Percentiles rank a stretch among this genome's conserved stretches.
phyloP scores from a whole-genome alignment of 805 yeast species.

The Kazachstania taianensis region DNA sequence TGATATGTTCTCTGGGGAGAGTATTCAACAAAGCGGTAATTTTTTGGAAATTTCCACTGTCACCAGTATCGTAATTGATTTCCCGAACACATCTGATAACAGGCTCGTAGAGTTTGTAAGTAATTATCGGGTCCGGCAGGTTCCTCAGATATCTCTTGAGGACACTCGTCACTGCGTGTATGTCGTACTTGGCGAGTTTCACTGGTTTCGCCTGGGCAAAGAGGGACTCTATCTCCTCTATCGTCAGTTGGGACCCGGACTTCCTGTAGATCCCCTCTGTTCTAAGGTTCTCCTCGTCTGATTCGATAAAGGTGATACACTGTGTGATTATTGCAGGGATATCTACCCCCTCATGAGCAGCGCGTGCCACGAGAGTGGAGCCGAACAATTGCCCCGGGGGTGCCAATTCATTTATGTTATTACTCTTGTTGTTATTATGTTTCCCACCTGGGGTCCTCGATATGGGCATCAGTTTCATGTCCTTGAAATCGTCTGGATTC shows the following conservation, averaged over 20 bases:
- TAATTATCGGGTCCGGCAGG: conserved; percentile 78
- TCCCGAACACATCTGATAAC: conserved; percentile 45
- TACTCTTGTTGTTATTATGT: background rate
- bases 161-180: conserved; percentile 79
- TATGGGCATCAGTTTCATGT: conserved; percentile 26
- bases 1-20: conserved; percentile 55
- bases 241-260: conserved; percentile 66
- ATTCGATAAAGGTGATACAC: conserved; percentile 70
- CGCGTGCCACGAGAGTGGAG: conserved; percentile 52
- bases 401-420: background rate
- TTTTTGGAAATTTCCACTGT: conserved; percentile 8
- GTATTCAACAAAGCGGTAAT: conserved; percentile 22
- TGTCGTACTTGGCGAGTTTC: conserved; percentile 47
- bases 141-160: conserved; percentile 78
- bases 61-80: conserved; percentile 10
- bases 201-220: conserved; percentile 8
- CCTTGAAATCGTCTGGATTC: conserved; percentile 31
- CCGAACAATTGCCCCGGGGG: conserved; percentile 10
- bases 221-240: conserved; percentile 22
- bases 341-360: conserved; percentile 45
- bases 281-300: conserved; percentile 47
- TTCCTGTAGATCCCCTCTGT: conserved; percentile 85
- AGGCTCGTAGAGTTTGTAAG: conserved; percentile 57
- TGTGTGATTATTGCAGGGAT: conserved; percentile 65
- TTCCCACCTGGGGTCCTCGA: conserved; percentile 6